Evolutionary conservation across 352 stramenopile species (phyloP).

Genomic region (Phytopythium ostracodes): DNA sequence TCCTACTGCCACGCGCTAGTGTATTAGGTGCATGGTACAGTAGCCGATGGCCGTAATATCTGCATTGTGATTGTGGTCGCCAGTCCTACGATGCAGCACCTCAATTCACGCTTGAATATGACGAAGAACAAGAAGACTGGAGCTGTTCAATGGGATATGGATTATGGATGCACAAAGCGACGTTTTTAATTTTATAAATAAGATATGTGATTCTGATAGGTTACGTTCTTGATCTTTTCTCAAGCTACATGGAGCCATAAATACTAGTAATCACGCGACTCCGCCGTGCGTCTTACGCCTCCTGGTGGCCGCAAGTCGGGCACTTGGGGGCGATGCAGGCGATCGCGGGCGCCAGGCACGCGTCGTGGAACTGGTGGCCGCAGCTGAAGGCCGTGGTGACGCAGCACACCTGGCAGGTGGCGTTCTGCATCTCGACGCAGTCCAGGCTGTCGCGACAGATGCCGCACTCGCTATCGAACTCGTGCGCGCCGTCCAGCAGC

Average conservation of each 20-base stretch:
- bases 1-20: neutral
- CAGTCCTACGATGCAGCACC: neutral
- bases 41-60: neutral
- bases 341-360: neutral
- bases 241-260: slow-evolving; percentile 1
- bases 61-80: neutral
- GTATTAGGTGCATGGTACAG: no score
- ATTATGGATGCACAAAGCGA: neutral
- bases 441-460: neutral
- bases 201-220: neutral
- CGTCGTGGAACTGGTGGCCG: slow-evolving; percentile 1
- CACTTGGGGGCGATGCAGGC: neutral
- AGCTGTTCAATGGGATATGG: neutral
- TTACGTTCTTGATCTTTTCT: neutral
- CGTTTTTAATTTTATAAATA: neutral
- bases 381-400: slow-evolving; percentile 1
- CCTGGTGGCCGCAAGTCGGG: neutral
- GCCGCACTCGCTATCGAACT: neutral
- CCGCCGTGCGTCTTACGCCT: neutral
- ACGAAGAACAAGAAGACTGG: neutral
- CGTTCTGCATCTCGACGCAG: neutral
- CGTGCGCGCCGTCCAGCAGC: neutral
- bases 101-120: neutral
- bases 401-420: slow-evolving; percentile 1
- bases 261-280: neutral